Base-by-base conservation (phyloP, 2,329 filamentous ascomycete species). In the Leptodontidium sp. region DNA sequence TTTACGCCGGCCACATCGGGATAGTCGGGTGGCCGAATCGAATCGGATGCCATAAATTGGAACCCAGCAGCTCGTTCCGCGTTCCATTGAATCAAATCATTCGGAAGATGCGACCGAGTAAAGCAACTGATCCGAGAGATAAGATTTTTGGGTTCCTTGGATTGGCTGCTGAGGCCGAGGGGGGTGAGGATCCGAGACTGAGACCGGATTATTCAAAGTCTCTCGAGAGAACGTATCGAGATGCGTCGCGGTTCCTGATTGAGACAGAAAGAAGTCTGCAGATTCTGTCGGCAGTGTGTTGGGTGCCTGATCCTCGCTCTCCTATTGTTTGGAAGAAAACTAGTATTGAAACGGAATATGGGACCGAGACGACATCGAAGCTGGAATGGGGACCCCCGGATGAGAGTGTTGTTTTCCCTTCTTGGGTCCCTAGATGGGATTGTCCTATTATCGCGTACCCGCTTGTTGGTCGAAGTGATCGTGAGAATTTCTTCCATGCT, bases 401-500 rank as follows among this genome's bases (percentile, higher is more conserved):
- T 49, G 59, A 58, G 26, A 58, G 21, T 53, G 21, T 64, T 15
- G 40, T 65, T 1, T 64, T 65, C n/a, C 68, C 66, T 17, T 66
- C 68, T 58, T 70, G 63, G 68, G 66, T 68, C 43, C 66, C 66
- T 29, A 63, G 62, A 50, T 68, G 68, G 68, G 68, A 70, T 66
- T 61, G 52, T 32, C 53, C 29, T 7, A 53, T 5, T 40, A 64
- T 53, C 26, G 45, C 59, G 1, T 45, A 15, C n/a, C 59, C 59
- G 6, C 59, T 62, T 32, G 43, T 45, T 5, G 43, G n/a, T n/a
- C n/a, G 59, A 21, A 14, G 9, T 9, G 59, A 62, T n/a, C 38
- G 29, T 32, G 24, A 32, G 43, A 29, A 3, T 32, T 47, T 26
- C 40, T 47, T 43, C 11, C 35, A 32, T 47, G 59, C 59, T 32